phyloP scores from a whole-genome alignment of 352 stramenopile species.

The Phytophthora citrophthora region DNA sequence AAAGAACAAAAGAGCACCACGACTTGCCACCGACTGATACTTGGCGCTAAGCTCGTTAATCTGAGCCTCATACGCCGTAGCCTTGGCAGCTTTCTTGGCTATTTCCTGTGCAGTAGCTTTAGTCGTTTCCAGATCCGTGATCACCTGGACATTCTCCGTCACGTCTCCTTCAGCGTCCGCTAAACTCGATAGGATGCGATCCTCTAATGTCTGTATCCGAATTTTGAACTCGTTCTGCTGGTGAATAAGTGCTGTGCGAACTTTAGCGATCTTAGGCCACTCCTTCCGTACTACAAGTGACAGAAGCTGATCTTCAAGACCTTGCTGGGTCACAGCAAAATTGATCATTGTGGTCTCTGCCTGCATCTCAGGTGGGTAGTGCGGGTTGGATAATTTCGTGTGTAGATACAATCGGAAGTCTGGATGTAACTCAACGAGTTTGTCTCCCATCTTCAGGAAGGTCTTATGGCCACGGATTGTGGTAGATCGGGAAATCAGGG shows the following conservation, averaged over 20 bases:
- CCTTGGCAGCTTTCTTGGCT: conserved; percentile 80
- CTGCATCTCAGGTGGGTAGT: conserved; percentile 92
- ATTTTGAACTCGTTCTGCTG: conserved; percentile 94
- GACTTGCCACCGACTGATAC: conserved; percentile 91
- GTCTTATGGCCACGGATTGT: conserved; percentile 79
- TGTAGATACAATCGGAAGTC: conserved; percentile 91
- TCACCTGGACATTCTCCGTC: conserved; percentile 96
- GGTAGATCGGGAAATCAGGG: conserved; percentile 78
- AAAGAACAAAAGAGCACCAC: conserved; percentile 96
- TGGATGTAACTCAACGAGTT: conserved; percentile 83
- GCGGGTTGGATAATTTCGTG: conserved; percentile 94
- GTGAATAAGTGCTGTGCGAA: conserved; percentile 80
- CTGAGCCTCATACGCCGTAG: conserved; percentile 71
- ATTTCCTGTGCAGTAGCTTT: conserved; percentile 91
- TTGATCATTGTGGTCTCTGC: conserved; percentile 93
- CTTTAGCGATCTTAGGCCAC: conserved; percentile 86
- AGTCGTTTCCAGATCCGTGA: conserved; percentile 94
- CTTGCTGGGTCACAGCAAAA: conserved; percentile 90
- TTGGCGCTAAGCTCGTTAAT: conserved; percentile 90
- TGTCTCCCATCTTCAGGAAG: conserved; percentile 87
- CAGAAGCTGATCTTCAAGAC: conserved; percentile 92
- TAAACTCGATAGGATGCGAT: conserved; percentile 89
- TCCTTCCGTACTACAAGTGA: conserved; percentile 90
- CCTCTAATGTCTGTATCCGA: conserved; percentile 84
- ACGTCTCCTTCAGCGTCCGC: conserved; percentile 87